A percentile compares a stretch with the other conserved stretches of the same genome.
Conservation (phyloP, 2,329 filamentous ascomycete species). For the Helotiales sp. region DNA sequence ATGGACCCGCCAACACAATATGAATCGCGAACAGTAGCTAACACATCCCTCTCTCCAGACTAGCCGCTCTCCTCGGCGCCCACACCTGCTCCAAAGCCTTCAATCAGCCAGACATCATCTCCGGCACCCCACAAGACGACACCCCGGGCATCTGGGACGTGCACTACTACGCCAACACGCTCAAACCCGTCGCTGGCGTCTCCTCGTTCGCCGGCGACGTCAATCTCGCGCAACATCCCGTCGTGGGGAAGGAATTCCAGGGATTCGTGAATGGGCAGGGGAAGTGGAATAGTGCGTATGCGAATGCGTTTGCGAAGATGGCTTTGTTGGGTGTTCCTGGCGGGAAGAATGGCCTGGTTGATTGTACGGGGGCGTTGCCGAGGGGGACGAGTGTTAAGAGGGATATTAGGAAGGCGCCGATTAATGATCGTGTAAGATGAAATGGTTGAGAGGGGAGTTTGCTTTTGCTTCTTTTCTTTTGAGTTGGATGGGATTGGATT, state of each 20-base stretch:
- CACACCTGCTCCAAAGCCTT: slow-evolving; percentile 45
- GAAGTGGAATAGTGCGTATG: slow-evolving; percentile 44
- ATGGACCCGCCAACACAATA: no score
- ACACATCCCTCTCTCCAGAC: slow-evolving; percentile 33
- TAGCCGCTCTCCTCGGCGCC: slow-evolving; percentile 47
- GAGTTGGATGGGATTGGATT: no score
- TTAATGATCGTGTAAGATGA: slow-evolving; percentile 22
- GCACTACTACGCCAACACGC: slow-evolving; percentile 45
- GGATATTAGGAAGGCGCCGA: slow-evolving; percentile 21
- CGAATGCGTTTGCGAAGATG: slow-evolving; percentile 35
- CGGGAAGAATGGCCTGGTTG: slow-evolving; percentile 14
- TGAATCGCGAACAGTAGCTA: neutral
- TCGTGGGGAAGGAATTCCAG: slow-evolving; percentile 54
- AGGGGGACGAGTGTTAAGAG: slow-evolving; percentile 20
- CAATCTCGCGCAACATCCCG: slow-evolving; percentile 87
- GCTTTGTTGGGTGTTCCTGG: slow-evolving; percentile 23
- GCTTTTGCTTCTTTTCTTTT: no score
- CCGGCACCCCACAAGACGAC: slow-evolving; percentile 42
- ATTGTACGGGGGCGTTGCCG: slow-evolving; percentile 27
- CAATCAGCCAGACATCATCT: slow-evolving; percentile 35
- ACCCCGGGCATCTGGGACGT: slow-evolving; percentile 46
- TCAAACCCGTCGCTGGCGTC: slow-evolving; percentile 36
- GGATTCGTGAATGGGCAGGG: slow-evolving; percentile 44
- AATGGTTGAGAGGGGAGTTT: no score
- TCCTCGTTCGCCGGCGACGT: slow-evolving; percentile 90